Conservation (phyloP, 2,329 filamentous ascomycete species). For the Aspergillus niger region DNA sequence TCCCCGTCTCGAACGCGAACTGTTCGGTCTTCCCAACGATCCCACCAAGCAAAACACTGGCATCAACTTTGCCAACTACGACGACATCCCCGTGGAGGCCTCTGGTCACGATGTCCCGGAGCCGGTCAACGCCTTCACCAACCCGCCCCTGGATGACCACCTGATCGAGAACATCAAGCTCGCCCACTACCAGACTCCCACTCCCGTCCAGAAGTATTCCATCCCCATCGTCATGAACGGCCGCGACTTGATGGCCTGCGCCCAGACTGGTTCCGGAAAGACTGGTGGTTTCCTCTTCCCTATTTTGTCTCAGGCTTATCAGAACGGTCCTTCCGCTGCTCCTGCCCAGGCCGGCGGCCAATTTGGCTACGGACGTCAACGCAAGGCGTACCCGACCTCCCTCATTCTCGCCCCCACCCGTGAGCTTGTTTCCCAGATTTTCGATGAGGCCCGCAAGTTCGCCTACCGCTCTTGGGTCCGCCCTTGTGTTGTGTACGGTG, state of each 20-base stretch:
- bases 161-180: slow-evolving; percentile 90
- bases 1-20: slow-evolving; percentile 86
- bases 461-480: slow-evolving; percentile 98
- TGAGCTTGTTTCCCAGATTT: slow-evolving; percentile 98
- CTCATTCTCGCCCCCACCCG: slow-evolving; percentile 94
- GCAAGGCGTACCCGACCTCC: slow-evolving; percentile 96
- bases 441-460: slow-evolving; percentile 96
- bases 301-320: slow-evolving; percentile 95
- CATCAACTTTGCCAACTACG: slow-evolving; percentile 99
- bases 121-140: slow-evolving; percentile 84
- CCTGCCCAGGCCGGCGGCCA: slow-evolving; percentile 64
- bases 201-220: slow-evolving; percentile 98
- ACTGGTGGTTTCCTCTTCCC: slow-evolving; percentile 99
- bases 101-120: slow-evolving; percentile 93
- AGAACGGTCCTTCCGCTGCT: slow-evolving; percentile 75
- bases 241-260: slow-evolving; percentile 98
- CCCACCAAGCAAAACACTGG: slow-evolving; percentile 94
- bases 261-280: slow-evolving; percentile 99
- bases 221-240: slow-evolving; percentile 98
- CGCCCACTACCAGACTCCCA: slow-evolving; percentile 91
- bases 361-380: slow-evolving; percentile 80
- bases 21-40: slow-evolving; percentile 89
- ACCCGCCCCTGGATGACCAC: slow-evolving; percentile 93
- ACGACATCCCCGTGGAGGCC: slow-evolving; percentile 97
- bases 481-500: slow-evolving; percentile 97